Evolutionary conservation across 495 filamentous ascomycete genomes (phyloP).

Genomic region (Rostrohypoxylon terebratum): DNA sequence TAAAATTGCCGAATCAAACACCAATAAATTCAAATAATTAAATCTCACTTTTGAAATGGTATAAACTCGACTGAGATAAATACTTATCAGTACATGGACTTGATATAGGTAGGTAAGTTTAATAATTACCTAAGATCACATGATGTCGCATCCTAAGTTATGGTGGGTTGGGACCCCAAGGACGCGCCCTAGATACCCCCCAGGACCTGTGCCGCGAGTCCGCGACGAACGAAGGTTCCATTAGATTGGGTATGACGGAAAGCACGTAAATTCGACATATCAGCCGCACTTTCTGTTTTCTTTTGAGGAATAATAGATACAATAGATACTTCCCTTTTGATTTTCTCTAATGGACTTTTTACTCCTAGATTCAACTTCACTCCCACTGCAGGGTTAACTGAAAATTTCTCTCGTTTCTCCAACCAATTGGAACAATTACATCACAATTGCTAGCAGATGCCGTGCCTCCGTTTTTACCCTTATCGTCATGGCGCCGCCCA

Average conservation of each 20-base stretch:
- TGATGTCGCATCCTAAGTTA: conserved; percentile 39
- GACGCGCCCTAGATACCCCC: conserved; percentile 37
- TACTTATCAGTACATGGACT: neutral
- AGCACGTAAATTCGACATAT: conserved; percentile 13
- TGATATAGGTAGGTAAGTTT: conserved; percentile 29
- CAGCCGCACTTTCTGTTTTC: conserved; percentile 12
- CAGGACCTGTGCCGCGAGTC: conserved; percentile 20
- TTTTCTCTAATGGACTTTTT: neutral
- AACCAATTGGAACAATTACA: conserved; percentile 27
- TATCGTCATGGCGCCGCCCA: conserved; percentile 64
- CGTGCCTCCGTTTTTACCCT: conserved; percentile 21
- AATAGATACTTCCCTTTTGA: no score
- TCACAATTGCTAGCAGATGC: conserved; percentile 38
- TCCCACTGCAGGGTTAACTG: conserved; percentile 1
- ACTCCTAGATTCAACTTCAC: neutral
- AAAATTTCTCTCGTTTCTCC: neutral
- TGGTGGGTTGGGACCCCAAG: conserved; percentile 15
- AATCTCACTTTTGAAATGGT: neutral
- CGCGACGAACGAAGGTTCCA: conserved; percentile 37
- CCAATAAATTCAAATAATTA: neutral
- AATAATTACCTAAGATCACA: conserved; percentile 48
- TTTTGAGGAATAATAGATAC: neutral
- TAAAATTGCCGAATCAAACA: neutral
- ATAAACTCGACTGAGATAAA: neutral
- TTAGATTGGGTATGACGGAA: conserved; percentile 37